These are phyloP conservation scores for Gigaspora rosea DNA, from an alignment of 192 early-diverging fungal genomes.

Conservation along the genomic window DNA sequence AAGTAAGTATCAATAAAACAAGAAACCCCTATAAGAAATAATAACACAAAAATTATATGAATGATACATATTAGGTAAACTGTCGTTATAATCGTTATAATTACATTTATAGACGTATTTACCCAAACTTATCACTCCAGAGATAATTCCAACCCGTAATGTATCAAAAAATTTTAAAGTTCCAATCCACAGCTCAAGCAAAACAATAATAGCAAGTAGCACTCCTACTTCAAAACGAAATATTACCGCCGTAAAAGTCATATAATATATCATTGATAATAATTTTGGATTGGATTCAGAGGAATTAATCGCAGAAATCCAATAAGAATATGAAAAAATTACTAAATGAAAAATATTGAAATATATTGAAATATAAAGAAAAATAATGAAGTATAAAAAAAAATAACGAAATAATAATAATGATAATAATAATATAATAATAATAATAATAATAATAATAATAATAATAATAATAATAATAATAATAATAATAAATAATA, in stretches of 20 bases:
- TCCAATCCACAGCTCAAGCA: constrained; percentile 39
- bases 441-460: no score
- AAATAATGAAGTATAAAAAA: no score
- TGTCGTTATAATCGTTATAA: background rate
- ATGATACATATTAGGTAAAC: background rate
- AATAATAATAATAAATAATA: no score
- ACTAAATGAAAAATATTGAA: constrained; percentile 20
- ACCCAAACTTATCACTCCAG: constrained; percentile 35
- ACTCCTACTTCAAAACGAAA: constrained; percentile 59
- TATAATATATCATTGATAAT: constrained; percentile 47
- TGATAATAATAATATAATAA: no score
- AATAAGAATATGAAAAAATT: constrained; percentile 44
- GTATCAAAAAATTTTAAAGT: constrained; percentile 33
- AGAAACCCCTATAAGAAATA: constrained; percentile 40
- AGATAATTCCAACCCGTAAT: constrained; percentile 31
- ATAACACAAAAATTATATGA: background rate
- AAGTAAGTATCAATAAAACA: constrained; percentile 73
- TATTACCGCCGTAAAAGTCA: constrained; percentile 46
- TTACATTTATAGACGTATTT: background rate
- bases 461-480: no score
- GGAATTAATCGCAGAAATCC: constrained; percentile 39
- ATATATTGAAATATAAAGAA: background rate
- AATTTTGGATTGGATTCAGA: constrained; percentile 28
- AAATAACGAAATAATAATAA: no score
- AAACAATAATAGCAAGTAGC: constrained; percentile 43